Conservation (phyloP, 208 protist species). For the Plasmodiophora brassicae region DNA sequence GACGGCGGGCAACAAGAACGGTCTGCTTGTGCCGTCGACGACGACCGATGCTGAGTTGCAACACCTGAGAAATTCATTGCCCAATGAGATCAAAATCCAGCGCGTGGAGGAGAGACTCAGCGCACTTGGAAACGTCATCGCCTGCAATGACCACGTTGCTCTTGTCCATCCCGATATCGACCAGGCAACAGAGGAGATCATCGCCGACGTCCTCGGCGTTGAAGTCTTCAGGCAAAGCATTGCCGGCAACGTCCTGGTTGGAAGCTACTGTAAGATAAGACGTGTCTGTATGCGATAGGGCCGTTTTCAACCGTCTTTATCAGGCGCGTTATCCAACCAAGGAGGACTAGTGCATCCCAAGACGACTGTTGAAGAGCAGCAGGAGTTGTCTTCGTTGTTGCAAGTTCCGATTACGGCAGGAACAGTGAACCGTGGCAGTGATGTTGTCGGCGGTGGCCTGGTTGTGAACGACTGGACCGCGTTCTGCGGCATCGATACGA, state of each 20-base stretch:
- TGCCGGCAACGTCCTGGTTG: conserved; percentile 93
- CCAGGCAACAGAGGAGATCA: conserved; percentile 95
- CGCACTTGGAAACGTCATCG: conserved; percentile 94
- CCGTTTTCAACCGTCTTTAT: not conserved
- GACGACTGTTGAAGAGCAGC: conserved; percentile 92
- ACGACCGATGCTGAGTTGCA: conserved; percentile 98
- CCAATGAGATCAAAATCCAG: conserved; percentile 81
- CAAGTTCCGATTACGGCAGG: conserved; percentile 94
- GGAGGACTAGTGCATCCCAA: conserved; percentile 76
- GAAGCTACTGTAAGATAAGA: conserved; percentile 84
- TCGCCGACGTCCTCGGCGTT: conserved; percentile 88
- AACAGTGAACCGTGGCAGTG: conserved; percentile 96
- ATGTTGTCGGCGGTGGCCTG: conserved; percentile 68
- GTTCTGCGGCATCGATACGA: conserved; percentile 96
- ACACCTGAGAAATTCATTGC: conserved; percentile 96
- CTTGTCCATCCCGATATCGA: conserved; percentile 98
- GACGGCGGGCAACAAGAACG: conserved; percentile 62
- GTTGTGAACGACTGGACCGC: conserved; percentile 64
- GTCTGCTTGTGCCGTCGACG: conserved; percentile 92
- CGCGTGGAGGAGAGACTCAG: conserved; percentile 51
- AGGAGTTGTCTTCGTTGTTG: conserved; percentile 94
- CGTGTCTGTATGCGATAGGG: too few relatives aligned
- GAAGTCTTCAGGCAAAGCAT: conserved; percentile 94
- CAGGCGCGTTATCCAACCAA: conserved; percentile 86
- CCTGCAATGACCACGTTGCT: conserved; percentile 99